Conservation (phyloP, 2,329 filamentous ascomycete species). For the Penicillium sp. region DNA sequence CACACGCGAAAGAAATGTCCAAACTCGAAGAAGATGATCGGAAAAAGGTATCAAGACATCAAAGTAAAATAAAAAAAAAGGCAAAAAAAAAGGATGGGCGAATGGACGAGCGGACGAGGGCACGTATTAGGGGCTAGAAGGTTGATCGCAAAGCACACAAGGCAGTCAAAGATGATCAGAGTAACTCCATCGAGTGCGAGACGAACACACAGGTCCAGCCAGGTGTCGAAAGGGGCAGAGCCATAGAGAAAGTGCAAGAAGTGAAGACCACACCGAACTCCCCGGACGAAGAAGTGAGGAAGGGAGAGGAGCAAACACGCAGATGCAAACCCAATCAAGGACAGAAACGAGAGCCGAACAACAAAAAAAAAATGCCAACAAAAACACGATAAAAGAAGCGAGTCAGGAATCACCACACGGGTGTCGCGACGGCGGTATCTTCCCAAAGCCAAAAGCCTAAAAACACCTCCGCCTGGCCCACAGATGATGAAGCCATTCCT, state of each 20-base stretch:
- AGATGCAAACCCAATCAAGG: slow-evolving; percentile 11
- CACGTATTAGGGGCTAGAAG: slow-evolving; percentile 30
- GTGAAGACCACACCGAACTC: slow-evolving; percentile 43
- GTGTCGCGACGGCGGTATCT: slow-evolving; percentile 27
- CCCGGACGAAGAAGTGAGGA: slow-evolving; percentile 32
- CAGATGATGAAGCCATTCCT: slow-evolving; percentile 31
- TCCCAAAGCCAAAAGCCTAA: slow-evolving; percentile 21
- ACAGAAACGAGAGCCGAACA: slow-evolving; percentile 17
- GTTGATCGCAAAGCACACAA: slow-evolving; percentile 6
- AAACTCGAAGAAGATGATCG: background rate
- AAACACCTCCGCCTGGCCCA: slow-evolving; percentile 32
- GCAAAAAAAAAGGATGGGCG: slow-evolving; percentile 3
- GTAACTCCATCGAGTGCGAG: slow-evolving; percentile 36
- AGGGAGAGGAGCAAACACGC: slow-evolving; percentile 24
- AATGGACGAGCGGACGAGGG: slow-evolving; percentile 24
- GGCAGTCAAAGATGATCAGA: slow-evolving; percentile 23
- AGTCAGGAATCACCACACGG: slow-evolving; percentile 30
- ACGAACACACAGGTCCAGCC: slow-evolving; percentile 44
- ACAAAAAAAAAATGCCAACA: slow-evolving; percentile 14
- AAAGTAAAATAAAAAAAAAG: slow-evolving; percentile 6
- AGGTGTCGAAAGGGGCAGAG: slow-evolving; percentile 35
- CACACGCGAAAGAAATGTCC: slow-evolving; percentile 11
- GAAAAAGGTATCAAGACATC: slow-evolving; percentile 31
- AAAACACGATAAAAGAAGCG: slow-evolving; percentile 15
- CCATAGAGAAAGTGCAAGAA: slow-evolving; percentile 21